Evolutionary conservation across 495 filamentous ascomycete species (phyloP).

Genomic region (Tuber melanosporum): DNA sequence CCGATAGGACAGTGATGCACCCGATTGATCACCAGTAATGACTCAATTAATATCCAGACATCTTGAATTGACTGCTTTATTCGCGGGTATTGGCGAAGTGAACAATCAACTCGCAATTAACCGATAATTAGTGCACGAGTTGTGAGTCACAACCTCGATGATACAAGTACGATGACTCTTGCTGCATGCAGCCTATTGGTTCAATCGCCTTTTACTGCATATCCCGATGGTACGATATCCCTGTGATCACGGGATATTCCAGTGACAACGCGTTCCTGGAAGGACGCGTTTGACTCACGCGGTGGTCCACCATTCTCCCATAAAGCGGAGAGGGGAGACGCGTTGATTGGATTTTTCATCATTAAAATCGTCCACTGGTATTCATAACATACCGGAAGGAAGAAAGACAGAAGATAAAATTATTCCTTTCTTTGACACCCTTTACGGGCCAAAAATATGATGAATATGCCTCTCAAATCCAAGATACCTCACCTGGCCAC

Average conservation of each 20-base stretch:
- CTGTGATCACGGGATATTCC: not conserved
- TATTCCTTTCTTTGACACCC: not conserved
- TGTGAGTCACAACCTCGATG: not conserved
- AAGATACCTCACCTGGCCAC: slow-evolving; percentile 11
- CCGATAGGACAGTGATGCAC: too few relatives aligned
- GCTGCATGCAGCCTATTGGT: not conserved
- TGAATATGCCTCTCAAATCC: not conserved
- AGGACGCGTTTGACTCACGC: not conserved
- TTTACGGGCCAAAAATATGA: not conserved
- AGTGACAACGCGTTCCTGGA: not conserved
- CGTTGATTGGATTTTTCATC: not conserved
- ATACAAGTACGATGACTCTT: not conserved
- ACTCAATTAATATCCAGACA: too few relatives aligned
- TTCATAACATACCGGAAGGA: not conserved
- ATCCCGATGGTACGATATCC: too few relatives aligned
- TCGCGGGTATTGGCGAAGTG: too few relatives aligned
- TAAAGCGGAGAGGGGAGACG: not conserved
- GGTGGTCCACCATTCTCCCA: not conserved
- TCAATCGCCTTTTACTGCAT: too few relatives aligned
- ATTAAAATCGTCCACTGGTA: not conserved
- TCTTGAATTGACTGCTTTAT: too few relatives aligned
- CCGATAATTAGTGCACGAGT: not conserved
- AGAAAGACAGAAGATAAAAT: not conserved
- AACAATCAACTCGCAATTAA: too few relatives aligned
- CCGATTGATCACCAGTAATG: too few relatives aligned